Base-by-base conservation (phyloP, 164 flowering plant species). In the Umbilicus rupestris region DNA sequence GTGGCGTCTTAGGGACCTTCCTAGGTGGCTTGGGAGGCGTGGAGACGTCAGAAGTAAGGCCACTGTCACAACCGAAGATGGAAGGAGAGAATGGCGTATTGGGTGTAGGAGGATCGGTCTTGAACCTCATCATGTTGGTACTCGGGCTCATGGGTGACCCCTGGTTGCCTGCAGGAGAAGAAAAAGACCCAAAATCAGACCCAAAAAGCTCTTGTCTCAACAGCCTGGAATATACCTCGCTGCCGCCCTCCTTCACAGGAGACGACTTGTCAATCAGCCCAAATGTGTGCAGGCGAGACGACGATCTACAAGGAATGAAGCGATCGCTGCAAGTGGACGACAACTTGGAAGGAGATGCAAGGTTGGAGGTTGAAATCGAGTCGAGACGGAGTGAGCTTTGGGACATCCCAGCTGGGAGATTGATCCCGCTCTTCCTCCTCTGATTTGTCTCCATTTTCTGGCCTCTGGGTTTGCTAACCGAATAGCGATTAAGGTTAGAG, bases 301-400 rank as follows among this genome's bases (percentile, higher is more conserved):
- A 84, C 0, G 99, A 86, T 76, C 99, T 77, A 79, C 97, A 89
- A 0, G 99, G 99, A 29, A 94, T 94, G 79, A 94, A 94, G 70
- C 99, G 72, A 68, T 94, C 99, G 50, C 99, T 88, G 74, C 86
- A 85, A 17, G 81, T 72, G 0, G 80, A 69, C 1, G 80, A 71
- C 1, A 84, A 63, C 47, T 84, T 85, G 1, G 88, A 84, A 24
- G 80, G 73, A 0, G 82, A 78, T 0, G 86, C 66, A 0, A 92
- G 81, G 66, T 75, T 86, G 19, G 86, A 73, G 11, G 77, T 58
- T 9, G 87, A 74, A 35, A 78, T 69, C 0, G 87, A 75, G 0
- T 90, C 85, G 0, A 91, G 87, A 17, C 81, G 85, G 22, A 91
- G 80, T 3, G 90, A 73, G 28, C 88, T 64, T 65, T 72, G 78